Evolutionary conservation across 2,329 filamentous ascomycete genomes (phyloP), one percentile per base, ranked within the genome.

Genomic region (Epichloe bromicola): DNA sequence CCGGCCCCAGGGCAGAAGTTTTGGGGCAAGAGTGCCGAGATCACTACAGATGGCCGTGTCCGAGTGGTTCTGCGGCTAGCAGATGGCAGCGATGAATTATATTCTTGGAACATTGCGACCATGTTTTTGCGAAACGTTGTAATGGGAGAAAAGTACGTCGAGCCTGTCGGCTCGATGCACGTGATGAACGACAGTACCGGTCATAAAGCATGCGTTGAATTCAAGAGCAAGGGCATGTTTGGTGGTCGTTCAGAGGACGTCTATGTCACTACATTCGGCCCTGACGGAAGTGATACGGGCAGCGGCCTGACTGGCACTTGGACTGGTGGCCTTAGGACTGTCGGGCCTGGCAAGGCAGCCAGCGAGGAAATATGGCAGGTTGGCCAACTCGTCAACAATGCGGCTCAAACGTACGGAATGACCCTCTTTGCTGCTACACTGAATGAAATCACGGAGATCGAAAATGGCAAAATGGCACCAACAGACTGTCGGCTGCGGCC

Each of bases 171-270:
- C 44, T 88, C 80, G 42, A 93, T 97, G 87, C 82, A 83, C 23
- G 79, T 98, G 36, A 71, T 80, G 57, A 91, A 91, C 64, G 93
- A 98, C 61, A 85, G 78, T 5, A 88, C 83, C 0, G 88, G 90
- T 7, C 82, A 86, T 57, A 90, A 88, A 63, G 87, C 89, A 1
- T 75, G 84, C n/a, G 81, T 88, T 45, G 89, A 91, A 52, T 98
- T 98, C 72, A 94, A 93, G 64, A 81, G 85, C 51, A 94, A 93
- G 63, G 91, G 93, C 57, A 95, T 98, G 88, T 98, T 97, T 70
- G 90, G 91, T 34, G 93, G 93, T 14, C 82, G 93, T 51, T 86
- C 85, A 55, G 93, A 98, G 67, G 93, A 98, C 55, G 86, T 97
- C 10, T 75, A 78, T 37, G 84, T 91, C 6, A 83, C 90, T 59